These are phyloP conservation scores for Auricularia auricula-judae DNA, from an alignment of 768 basidiomycete genomes.

Conservation along the genomic window DNA sequence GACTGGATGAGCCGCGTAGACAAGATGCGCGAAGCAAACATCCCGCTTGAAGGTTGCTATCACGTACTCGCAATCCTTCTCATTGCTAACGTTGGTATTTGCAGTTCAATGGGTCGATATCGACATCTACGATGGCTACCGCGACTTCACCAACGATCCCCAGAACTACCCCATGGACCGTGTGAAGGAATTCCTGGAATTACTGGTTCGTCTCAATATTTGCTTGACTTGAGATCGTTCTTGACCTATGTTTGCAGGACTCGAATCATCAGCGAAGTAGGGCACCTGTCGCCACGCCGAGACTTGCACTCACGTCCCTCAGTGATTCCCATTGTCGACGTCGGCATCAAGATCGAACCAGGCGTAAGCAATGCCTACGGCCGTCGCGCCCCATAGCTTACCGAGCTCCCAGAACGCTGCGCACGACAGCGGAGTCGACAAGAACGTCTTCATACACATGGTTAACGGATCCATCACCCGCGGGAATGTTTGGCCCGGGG, in stretches of 20 bases:
- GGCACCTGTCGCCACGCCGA: constrained; percentile 3
- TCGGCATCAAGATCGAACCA: constrained; percentile 41
- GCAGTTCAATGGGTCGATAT: constrained; percentile 4
- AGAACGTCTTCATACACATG: constrained; percentile 59
- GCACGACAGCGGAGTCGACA: constrained; percentile 47
- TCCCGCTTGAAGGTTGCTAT: constrained; percentile 58
- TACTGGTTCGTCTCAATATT: background rate
- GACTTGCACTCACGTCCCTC: background rate
- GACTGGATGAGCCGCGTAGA: constrained; percentile 44
- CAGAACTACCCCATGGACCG: constrained; percentile 15
- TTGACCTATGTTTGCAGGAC: constrained; percentile 15
- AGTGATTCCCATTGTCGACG: constrained; percentile 53
- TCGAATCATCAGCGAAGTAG: constrained; percentile 39
- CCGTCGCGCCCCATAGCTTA: background rate
- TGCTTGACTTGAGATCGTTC: background rate
- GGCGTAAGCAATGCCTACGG: constrained; percentile 55
- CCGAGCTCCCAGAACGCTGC: constrained; percentile 43
- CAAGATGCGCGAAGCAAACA: constrained; percentile 52
- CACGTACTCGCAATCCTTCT: background rate
- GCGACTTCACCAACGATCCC: constrained; percentile 18
- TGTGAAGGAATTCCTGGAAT: constrained; percentile 10
- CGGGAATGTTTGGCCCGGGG: constrained; percentile 72
- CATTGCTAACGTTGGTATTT: too few species aligned
- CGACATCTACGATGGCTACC: constrained; percentile 12
- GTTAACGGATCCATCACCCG: constrained; percentile 61